Conservation (phyloP, 2,329 filamentous ascomycete species). For the Fusarium papillatum region DNA sequence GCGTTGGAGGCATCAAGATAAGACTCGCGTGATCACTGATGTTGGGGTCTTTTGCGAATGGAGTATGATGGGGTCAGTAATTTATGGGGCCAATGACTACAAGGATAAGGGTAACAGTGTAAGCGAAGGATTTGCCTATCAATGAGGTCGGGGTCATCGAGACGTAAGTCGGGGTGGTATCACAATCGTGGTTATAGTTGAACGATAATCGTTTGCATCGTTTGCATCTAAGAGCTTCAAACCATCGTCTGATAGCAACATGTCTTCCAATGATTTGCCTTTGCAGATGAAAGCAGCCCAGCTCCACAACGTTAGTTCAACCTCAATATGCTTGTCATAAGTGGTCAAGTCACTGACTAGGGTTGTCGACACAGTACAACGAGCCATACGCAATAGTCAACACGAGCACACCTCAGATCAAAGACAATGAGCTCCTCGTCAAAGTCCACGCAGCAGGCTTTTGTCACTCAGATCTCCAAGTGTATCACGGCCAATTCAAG, state of each 20-base stretch:
- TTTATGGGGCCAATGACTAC: not conserved
- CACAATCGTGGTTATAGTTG: not conserved
- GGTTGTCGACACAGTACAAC: slow-evolving; percentile 41
- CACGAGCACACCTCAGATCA: slow-evolving; percentile 38
- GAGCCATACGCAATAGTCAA: slow-evolving; percentile 44
- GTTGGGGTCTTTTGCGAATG: not conserved
- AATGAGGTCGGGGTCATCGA: not conserved
- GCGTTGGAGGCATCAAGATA: not conserved
- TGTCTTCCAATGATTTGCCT: not conserved
- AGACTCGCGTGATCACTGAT: not conserved
- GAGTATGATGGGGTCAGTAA: not conserved
- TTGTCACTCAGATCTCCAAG: slow-evolving; percentile 54
- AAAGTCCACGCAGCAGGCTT: slow-evolving; percentile 51
- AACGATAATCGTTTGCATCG: too few species aligned
- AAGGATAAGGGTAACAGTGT: not conserved
- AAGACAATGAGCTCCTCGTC: slow-evolving; percentile 47
- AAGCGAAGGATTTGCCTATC: not conserved
- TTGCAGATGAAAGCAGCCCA: slow-evolving; percentile 14
- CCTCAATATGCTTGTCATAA: not conserved
- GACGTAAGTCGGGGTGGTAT: not conserved
- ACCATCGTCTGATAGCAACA: not conserved
- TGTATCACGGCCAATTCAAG: slow-evolving; percentile 48
- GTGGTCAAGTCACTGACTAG: not conserved
- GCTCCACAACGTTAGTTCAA: not conserved
- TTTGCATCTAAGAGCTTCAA: not conserved